phyloP scores from a whole-genome alignment of 2,329 filamentous ascomycete species.

The Annulohypoxylon truncatum region DNA sequence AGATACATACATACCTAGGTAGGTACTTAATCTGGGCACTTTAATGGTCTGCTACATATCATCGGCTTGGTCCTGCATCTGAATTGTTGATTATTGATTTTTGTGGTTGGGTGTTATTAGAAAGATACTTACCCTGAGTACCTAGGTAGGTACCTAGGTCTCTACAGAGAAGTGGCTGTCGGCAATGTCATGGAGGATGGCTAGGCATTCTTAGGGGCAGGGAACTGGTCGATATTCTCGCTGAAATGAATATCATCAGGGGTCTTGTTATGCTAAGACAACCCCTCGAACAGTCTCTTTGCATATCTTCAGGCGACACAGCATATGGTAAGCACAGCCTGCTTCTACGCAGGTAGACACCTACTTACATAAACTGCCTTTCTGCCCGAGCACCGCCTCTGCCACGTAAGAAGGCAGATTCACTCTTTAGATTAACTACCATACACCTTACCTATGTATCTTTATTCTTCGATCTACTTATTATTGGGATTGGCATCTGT shows the following conservation, averaged over 20 bases:
- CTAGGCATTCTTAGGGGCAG: no score
- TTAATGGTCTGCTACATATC: no score
- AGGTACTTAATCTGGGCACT: not conserved
- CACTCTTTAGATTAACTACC: not conserved
- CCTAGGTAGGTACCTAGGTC: not conserved
- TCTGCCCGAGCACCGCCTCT: not conserved
- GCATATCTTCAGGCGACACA: not conserved
- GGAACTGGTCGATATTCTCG: no score
- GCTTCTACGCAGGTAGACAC: not conserved
- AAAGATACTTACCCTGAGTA: not conserved
- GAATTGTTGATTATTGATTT: no score
- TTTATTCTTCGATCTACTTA: not conserved
- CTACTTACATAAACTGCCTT: not conserved
- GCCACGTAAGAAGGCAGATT: not conserved
- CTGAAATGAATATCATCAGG: no score
- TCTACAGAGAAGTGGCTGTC: not conserved
- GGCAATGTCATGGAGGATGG: no score
- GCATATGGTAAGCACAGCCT: constrained; percentile 6
- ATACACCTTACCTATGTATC: not conserved
- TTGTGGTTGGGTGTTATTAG: no score
- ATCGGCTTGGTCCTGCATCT: no score
- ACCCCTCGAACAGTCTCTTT: not conserved
- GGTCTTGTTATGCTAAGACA: no score
- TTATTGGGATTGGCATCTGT: not conserved
- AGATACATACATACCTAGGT: not conserved